Evolutionary conservation across 1,284 basidiomycete genomes (phyloP).

Genomic region (Mrakiaceae sp.): DNA sequence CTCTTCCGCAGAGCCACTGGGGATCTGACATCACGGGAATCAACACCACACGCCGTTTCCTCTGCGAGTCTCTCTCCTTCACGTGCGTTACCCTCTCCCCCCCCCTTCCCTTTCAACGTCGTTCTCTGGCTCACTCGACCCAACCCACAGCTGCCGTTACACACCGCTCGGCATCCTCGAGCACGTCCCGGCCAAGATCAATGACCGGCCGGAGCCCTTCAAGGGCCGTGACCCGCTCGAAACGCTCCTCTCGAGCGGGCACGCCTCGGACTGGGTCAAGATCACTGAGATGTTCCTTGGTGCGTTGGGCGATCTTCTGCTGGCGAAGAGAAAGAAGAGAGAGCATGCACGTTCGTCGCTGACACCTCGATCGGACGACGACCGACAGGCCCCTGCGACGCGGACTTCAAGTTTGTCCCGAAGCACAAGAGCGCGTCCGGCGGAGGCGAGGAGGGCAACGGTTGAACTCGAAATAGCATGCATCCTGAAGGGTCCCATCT

Average conservation of each 20-base stretch:
- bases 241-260: conserved; percentile 25
- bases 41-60: conserved; percentile 83
- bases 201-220: conserved; percentile 81
- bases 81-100: conserved; percentile 59
- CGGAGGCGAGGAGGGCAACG: conserved; percentile 42
- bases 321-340: no score
- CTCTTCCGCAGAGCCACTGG: conserved; percentile 39
- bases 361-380: no score
- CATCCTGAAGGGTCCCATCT: no score
- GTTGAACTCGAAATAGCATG: conserved; percentile 19
- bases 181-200: conserved; percentile 64
- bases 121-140: conserved; percentile 37
- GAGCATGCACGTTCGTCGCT: no score
- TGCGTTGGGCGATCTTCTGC: no score
- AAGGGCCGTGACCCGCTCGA: conserved; percentile 75
- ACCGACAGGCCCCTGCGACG: conserved; percentile 44
- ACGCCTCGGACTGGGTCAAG: conserved; percentile 68
- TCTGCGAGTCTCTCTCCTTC: conserved; percentile 90
- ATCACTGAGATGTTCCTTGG: conserved; percentile 87
- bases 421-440: conserved; percentile 47
- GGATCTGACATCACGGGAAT: conserved; percentile 83
- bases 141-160: conserved; percentile 59
- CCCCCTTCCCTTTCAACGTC: conserved; percentile 39
- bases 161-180: conserved; percentile 90
- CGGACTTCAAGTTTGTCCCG: conserved; percentile 55